Conservation (phyloP, 78 protist genomes). For the Pigoraptor vietnamica region DNA sequence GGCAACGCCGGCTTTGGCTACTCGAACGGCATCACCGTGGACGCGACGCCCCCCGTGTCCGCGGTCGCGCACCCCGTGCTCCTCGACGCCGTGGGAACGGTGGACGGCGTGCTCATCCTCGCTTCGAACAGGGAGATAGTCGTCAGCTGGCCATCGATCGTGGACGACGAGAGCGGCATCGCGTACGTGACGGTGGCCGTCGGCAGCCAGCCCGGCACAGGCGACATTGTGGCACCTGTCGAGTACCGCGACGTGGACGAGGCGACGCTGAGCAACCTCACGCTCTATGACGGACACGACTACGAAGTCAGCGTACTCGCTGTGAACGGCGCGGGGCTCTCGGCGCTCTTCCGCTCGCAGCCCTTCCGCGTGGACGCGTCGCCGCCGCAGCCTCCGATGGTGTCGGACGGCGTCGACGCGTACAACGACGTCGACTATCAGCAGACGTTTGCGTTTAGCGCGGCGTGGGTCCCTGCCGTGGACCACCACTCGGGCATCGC, state of each 20-base stretch:
- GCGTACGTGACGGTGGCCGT: neutral
- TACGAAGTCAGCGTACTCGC: neutral
- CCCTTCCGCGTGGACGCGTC: neutral
- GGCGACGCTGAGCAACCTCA: neutral
- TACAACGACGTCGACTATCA: neutral
- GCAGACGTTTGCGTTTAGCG: neutral
- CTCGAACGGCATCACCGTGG: neutral
- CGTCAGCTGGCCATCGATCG: neutral
- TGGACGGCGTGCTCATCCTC: neutral
- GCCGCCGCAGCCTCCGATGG: neutral
- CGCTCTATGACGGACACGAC: neutral
- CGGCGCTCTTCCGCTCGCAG: neutral
- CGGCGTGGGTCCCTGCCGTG: neutral
- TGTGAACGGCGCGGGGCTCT: neutral
- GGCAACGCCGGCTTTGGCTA: neutral
- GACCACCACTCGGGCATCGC: neutral
- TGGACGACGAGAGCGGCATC: neutral
- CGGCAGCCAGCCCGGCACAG: neutral
- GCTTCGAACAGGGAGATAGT: neutral
- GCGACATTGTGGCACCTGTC: neutral
- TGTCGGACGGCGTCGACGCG: neutral
- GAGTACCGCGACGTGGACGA: neutral
- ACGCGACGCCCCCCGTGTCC: neutral
- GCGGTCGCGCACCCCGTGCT: neutral
- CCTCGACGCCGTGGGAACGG: neutral